Percentiles rank a stretch among this genome's conserved stretches.
Conservation (phyloP, 108 stramenopile species). For the Licmophora abbreviata region DNA sequence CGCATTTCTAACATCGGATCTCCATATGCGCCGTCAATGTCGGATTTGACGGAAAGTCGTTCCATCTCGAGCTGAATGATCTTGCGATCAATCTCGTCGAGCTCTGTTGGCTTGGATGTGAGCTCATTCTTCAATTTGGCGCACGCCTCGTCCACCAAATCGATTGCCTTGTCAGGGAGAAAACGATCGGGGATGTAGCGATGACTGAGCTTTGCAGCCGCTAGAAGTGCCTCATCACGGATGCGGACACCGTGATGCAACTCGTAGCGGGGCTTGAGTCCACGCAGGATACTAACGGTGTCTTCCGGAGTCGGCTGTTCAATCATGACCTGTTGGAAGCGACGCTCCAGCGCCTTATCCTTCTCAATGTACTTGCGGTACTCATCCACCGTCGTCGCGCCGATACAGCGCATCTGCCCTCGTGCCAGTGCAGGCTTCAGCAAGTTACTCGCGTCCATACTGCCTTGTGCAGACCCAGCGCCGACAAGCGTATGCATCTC, state of each 20-base stretch:
- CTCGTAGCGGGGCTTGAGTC: constrained; percentile 94
- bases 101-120: constrained; percentile 65
- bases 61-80: constrained; percentile 96
- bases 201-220: constrained; percentile 92
- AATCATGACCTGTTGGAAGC: constrained; percentile 97
- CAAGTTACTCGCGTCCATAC: constrained; percentile 98
- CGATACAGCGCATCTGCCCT: constrained; percentile 95
- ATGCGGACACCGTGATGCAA: constrained; percentile 96
- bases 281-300: constrained; percentile 96
- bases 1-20: constrained; percentile 2
- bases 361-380: constrained; percentile 97
- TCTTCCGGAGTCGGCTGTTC: constrained; percentile 95
- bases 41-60: constrained; percentile 75
- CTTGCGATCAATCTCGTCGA: constrained; percentile 92
- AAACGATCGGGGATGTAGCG: constrained; percentile 97
- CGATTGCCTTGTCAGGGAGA: constrained; percentile 87
- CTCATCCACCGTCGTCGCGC: constrained; percentile 97
- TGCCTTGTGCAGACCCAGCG: constrained; percentile 84
- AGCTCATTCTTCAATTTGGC: constrained; percentile 87
- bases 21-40: constrained; percentile 36
- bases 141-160: constrained; percentile 97
- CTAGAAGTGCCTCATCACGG: constrained; percentile 92
- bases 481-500: constrained; percentile 99
- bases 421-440: constrained; percentile 97
- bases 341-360: constrained; percentile 96